Evolutionary conservation across 2,329 filamentous ascomycete species (phyloP), one percentile per base, ranked within the genome.

Genomic region (Epichloe gansuensis): DNA sequence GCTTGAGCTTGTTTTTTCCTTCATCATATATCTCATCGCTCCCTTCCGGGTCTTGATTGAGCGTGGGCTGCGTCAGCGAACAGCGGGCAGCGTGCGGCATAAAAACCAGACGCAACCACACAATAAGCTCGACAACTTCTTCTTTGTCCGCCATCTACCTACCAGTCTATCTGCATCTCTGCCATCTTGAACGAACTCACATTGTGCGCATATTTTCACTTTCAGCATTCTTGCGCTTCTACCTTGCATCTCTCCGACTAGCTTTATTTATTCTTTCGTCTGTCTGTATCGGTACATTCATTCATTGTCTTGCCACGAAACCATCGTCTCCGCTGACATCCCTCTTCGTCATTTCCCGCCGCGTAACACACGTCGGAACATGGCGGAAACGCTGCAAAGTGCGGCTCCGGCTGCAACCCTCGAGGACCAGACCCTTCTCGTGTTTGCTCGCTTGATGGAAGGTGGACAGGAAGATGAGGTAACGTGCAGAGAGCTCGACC

Each of bases 371-470:
- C 3, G 15, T 31, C 9, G 23, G 43, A 39, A 50, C 54, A 71
- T 72, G 70, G 63, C 65, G 55, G 65, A 68, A 55, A 63, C 62
- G 28, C 54, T 63, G 13, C 63, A 64, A 59, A 56, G 55, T 48
- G 60, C 64, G 39, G 59, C 57, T 38, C 62, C 63, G 44, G 61
- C 65, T 39, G 63, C 63, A 39, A 68, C 67, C 60, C 48, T 79
- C 70, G 70, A 78, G 60, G 83, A 88, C 62, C 74, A 85, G 62
- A 85, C 86, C 52, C 80, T 85, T 62, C 80, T 95, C 53, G 83
- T 91, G 59, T 81, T 96, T 59, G 91, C 91, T 25, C 86, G 87
- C 62, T 74, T 96, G 60, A 94, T 96, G 83, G 88, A 94, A 65
- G 89, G 88, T 45, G 90, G 89, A 51, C 82, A 91, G 61, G 88